Percentiles rank a stretch among this genome's conserved stretches.
Conservation (phyloP, 805 yeast genomes). For the Ogataea ramenticola region DNA sequence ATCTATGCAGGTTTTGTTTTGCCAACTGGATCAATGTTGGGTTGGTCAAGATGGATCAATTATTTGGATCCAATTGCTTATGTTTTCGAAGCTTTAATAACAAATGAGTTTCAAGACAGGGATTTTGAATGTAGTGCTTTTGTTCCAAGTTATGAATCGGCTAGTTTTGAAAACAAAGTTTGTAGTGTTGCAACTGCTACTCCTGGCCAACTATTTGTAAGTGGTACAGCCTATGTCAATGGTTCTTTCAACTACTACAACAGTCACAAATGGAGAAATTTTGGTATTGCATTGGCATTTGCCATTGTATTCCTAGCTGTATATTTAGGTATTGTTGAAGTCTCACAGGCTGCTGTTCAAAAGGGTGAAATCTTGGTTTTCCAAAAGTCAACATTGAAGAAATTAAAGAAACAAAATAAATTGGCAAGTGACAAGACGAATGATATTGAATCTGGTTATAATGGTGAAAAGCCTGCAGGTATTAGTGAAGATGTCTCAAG, state of each 20-base stretch:
- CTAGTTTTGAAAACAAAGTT: conserved; percentile 32
- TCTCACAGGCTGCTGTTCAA: conserved; percentile 18
- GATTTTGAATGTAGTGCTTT: conserved; percentile 41
- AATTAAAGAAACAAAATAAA: too few relatives aligned
- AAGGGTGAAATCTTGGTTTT: conserved; percentile 28
- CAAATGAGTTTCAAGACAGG: conserved; percentile 49
- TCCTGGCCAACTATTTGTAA: conserved; percentile 38
- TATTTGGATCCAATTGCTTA: conserved; percentile 42
- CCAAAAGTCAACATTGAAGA: too few relatives aligned
- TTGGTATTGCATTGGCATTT: conserved; percentile 45
- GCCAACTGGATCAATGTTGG: conserved; percentile 50
- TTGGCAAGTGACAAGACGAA: conserved; percentile 7
- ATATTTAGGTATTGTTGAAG: conserved; percentile 23
- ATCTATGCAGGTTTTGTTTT: too few relatives aligned
- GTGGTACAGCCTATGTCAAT: conserved; percentile 43
- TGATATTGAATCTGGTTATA: conserved; percentile 22
- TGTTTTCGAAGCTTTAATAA: conserved; percentile 48
- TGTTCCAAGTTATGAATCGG: conserved; percentile 43
- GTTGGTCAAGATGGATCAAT: conserved; percentile 56
- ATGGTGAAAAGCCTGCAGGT: conserved; percentile 11
- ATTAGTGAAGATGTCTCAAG: neutral
- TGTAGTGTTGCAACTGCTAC: conserved; percentile 49
- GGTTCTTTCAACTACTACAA: conserved; percentile 43
- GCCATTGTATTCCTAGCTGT: conserved; percentile 31
- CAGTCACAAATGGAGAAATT: conserved; percentile 72